Evolutionary conservation across 208 protist species (phyloP), one percentile per base, ranked within the genome.

Genomic region (Leishmania mexicana): DNA sequence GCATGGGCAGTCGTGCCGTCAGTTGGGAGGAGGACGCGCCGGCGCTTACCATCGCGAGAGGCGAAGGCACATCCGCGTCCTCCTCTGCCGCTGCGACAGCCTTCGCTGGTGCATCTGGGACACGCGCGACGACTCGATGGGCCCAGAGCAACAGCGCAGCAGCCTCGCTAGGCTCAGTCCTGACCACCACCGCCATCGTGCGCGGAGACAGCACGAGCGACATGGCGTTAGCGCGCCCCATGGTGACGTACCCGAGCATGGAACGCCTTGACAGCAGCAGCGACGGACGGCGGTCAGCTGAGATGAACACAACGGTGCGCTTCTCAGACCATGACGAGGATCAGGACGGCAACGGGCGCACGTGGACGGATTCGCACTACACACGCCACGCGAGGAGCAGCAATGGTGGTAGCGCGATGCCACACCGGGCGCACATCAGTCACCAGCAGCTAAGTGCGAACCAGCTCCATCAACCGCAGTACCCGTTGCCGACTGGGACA

Each of bases 1-100:
- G 75, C 19, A 77, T 58, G 60, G 77, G 72, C 71, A 79, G 81
- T 31, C 77, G 81, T 64, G 60, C 47, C 47, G 77, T 79, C n/a
- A 81, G 81, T 75, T 81, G 77, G 76, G 81, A 85, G 40, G 81
- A 51, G 0, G 77, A 81, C 38, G 57, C 58, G 42, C 53, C 81
- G 49, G 62, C 76, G 60, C 71, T 40, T 40, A 54, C 71, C 38
- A 64, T 78, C 57, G 62, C 60, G 28, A 75, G 58, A 35, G 76
- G 62, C 35, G 76, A 81, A 45, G 68, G 81, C 1, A 76, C 75
- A 62, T 68, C 21, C 2, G 35, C 42, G 58, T 38, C 70, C 24
- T 81, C 76, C 19, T 84, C 65, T 71, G 42, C 21, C 68, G 24
- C 68, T 53, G 68, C 68, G 3, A 53, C 31, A 19, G 13, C 68